Base-by-base conservation (phyloP, 2,329 filamentous ascomycete species). In the Metarhizium humberi region DNA sequence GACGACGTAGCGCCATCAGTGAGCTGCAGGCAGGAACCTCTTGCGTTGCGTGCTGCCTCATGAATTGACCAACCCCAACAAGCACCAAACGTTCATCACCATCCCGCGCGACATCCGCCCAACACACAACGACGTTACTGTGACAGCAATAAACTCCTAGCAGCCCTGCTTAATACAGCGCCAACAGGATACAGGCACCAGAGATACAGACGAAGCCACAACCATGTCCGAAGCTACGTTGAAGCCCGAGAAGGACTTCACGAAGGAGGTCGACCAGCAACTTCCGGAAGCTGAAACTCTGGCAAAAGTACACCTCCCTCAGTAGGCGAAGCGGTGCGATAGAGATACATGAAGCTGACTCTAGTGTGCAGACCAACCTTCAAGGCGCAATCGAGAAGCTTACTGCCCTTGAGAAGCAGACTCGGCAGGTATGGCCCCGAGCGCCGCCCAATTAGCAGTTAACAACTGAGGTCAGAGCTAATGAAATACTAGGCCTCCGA, bases 241-340 rank as follows among this genome's bases (percentile, higher is more conserved):
- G 73, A 95, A 95, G 83, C 90, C 92, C 68, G 94, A 99, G 80
- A 96, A 95, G 87, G 94, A 99, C 85, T 96, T 89, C 83, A 87
- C 89, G 69, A 95, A 96, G 77, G 92, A 97, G 75, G 90, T 90
- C 67, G 92, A 97, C 79, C 84, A 87, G 75, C 84, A 90, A 74
- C 85, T 99, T 64, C 88, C 90, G 51, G 91, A 96, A 75, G 90
- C 91, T 57, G 85, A 97, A 79, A 80, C 88, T 76, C 83, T 96
- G 64, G 91, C 92, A 63, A 86, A 92, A 81, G 92, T 94, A 50
- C 25, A 10, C 6, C 30, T 7, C 45, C 45, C n/a, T 3, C 20
- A 14, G 13, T 4, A 30, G 25, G 5, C 20, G 18, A 30, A 25
- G 25, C 13, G 7, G 20, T 6, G 10, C 3, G 20, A 36, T 38